Conservation (phyloP, 129 eudicot species). For the Pittosporum tobira region DNA sequence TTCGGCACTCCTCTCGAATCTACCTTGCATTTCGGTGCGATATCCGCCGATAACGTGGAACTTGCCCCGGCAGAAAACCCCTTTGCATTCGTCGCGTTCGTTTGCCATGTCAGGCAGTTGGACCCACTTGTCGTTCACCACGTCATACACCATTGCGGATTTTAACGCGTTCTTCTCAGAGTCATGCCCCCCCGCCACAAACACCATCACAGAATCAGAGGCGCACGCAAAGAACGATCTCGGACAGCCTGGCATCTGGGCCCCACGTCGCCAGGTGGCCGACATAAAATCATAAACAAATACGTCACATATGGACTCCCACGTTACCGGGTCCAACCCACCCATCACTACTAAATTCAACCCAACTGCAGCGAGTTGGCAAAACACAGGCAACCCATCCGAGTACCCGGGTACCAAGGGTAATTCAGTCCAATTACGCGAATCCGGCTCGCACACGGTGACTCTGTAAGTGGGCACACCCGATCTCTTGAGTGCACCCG, state of each 20-base stretch:
- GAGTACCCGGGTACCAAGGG: slow-evolving; percentile 41
- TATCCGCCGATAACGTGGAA: slow-evolving; percentile 90
- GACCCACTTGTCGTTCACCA: slow-evolving; percentile 45
- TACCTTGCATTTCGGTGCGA: slow-evolving; percentile 53
- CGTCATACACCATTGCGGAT: slow-evolving; percentile 60
- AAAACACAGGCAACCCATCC: slow-evolving; percentile 64
- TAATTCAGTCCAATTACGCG: slow-evolving; percentile 51
- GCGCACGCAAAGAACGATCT: slow-evolving; percentile 74
- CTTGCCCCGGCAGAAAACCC: slow-evolving; percentile 47
- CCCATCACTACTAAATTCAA: slow-evolving; percentile 67
- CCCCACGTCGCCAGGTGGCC: slow-evolving; percentile 72
- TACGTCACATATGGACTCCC: slow-evolving; percentile 47
- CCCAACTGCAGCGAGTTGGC: slow-evolving; percentile 68
- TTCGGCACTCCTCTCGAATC: slow-evolving; percentile 57
- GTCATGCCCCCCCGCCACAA: slow-evolving; percentile 92
- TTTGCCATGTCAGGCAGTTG: slow-evolving; percentile 58
- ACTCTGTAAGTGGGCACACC: slow-evolving; percentile 45
- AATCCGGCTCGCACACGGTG: slow-evolving; percentile 48
- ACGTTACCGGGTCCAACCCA: slow-evolving; percentile 66
- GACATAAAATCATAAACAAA: slow-evolving; percentile 47
- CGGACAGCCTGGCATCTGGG: slow-evolving; percentile 60
- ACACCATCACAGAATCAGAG: slow-evolving; percentile 50
- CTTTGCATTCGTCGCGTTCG: slow-evolving; percentile 70
- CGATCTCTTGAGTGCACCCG: slow-evolving; percentile 20
- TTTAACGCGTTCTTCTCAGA: slow-evolving; percentile 61